Conservation (phyloP, 495 filamentous ascomycete genomes). For the Hypoxylon subgilvum region DNA sequence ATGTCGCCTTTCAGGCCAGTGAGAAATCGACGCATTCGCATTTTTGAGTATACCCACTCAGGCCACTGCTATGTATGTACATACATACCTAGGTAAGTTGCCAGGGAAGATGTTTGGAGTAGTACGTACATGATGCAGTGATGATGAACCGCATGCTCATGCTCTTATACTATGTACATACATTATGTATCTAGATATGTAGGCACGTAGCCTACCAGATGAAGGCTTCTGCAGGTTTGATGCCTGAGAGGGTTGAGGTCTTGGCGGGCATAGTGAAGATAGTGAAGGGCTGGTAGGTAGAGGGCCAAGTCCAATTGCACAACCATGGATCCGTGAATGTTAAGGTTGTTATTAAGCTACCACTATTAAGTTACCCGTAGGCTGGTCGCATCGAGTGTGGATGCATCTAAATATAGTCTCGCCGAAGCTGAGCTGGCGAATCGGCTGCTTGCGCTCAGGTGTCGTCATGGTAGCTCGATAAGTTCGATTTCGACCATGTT, state of each 20-base stretch:
- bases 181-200: too few species aligned
- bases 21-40: too few species aligned
- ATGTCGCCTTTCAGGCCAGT: too few species aligned
- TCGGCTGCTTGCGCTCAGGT: slow-evolving; percentile 38
- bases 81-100: background rate
- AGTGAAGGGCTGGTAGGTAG: too few species aligned
- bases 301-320: too few species aligned
- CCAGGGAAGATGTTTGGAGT: too few species aligned
- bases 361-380: slow-evolving; percentile 28
- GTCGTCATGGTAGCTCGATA: slow-evolving; percentile 33
- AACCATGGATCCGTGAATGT: too few species aligned
- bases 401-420: slow-evolving; percentile 34
- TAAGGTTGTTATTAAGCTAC: slow-evolving; percentile 22
- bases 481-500: background rate
- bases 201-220: slow-evolving; percentile 14
- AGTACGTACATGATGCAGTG: background rate
- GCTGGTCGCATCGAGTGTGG: slow-evolving; percentile 15
- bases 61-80: too few species aligned
- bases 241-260: slow-evolving; percentile 11
- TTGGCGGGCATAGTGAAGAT: slow-evolving; percentile 11
- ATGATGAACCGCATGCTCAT: slow-evolving; percentile 3
- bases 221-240: background rate
- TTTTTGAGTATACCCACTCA: too few species aligned
- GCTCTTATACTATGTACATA: too few species aligned
- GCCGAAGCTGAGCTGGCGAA: slow-evolving; percentile 25